Conservation (phyloP, 108 stramenopile species). For the Stephanodiscus minutulus region DNA sequence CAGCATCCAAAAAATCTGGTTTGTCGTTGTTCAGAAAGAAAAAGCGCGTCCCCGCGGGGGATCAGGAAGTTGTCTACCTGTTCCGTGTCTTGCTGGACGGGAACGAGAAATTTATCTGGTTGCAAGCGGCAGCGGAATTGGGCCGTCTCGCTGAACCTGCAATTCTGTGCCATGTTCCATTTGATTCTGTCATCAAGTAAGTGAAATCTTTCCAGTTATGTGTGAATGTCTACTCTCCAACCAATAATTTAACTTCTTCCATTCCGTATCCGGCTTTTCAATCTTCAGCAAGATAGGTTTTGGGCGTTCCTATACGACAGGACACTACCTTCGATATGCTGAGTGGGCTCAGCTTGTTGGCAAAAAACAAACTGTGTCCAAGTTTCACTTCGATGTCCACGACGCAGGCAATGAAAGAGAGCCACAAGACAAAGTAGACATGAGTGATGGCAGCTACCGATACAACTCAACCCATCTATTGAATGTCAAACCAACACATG, state of each 20-base stretch:
- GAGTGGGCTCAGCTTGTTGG: slow-evolving; percentile 40
- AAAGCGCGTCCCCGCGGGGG: slow-evolving; percentile 4
- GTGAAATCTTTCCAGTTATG: no score
- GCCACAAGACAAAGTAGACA: neutral
- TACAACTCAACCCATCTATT: slow-evolving; percentile 24
- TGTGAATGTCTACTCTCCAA: no score
- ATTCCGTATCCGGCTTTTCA: neutral
- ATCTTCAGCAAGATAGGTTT: slow-evolving; percentile 8
- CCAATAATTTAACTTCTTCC: no score
- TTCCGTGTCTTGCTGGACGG: slow-evolving; percentile 37
- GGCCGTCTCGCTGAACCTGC: slow-evolving; percentile 24
- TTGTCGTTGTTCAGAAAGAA: slow-evolving; percentile 3
- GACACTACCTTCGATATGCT: slow-evolving; percentile 13
- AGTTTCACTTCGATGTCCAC: slow-evolving; percentile 3
- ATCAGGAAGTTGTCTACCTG: slow-evolving; percentile 29
- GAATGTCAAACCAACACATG: slow-evolving; percentile 53
- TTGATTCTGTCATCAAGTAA: slow-evolving; percentile 8
- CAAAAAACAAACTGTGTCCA: slow-evolving; percentile 23
- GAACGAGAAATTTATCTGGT: slow-evolving; percentile 44
- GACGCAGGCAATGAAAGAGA: neutral
- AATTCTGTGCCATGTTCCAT: neutral
- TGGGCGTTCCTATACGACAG: no score
- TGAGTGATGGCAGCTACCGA: neutral
- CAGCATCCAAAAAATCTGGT: neutral
- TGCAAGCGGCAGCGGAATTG: slow-evolving; percentile 35